Evolutionary conservation across 1,284 basidiomycete species (phyloP).

Genomic region (Puccinia horiana): DNA sequence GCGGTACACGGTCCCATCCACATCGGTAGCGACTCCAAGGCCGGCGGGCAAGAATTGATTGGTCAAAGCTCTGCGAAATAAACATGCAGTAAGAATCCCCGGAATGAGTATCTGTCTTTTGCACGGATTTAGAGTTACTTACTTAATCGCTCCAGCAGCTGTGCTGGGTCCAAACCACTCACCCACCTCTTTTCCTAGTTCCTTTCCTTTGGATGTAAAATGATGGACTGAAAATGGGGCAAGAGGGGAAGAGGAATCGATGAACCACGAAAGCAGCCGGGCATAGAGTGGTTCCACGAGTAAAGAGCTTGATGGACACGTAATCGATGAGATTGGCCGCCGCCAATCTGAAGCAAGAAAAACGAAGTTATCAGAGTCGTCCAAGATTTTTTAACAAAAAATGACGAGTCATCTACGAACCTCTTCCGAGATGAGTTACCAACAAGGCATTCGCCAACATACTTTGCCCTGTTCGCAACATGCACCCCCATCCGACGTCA

Average conservation of each 20-base stretch:
- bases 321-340: constrained; percentile 64
- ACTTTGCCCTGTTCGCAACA: constrained; percentile 92
- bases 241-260: constrained; percentile 83
- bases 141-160: constrained; percentile 92
- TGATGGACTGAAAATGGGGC: constrained; percentile 93
- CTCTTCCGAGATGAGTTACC: constrained; percentile 79
- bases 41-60: constrained; percentile 77
- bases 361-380: background rate
- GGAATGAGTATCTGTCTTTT: background rate
- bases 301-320: background rate
- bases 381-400: background rate
- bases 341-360: constrained; percentile 72
- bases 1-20: constrained; percentile 77
- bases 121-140: constrained; percentile 53
- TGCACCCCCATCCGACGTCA: constrained; percentile 97
- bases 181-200: constrained; percentile 86
- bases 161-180: constrained; percentile 98
- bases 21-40: constrained; percentile 77
- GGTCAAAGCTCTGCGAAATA: constrained; percentile 63
- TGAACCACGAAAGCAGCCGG: constrained; percentile 87
- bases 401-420: constrained; percentile 62
- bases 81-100: background rate
- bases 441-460: constrained; percentile 84
- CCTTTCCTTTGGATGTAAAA: constrained; percentile 88
- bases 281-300: constrained; percentile 67